Evolutionary conservation across 2,329 filamentous ascomycete species (phyloP).

Genomic region (Thielaviopsis musarum): DNA sequence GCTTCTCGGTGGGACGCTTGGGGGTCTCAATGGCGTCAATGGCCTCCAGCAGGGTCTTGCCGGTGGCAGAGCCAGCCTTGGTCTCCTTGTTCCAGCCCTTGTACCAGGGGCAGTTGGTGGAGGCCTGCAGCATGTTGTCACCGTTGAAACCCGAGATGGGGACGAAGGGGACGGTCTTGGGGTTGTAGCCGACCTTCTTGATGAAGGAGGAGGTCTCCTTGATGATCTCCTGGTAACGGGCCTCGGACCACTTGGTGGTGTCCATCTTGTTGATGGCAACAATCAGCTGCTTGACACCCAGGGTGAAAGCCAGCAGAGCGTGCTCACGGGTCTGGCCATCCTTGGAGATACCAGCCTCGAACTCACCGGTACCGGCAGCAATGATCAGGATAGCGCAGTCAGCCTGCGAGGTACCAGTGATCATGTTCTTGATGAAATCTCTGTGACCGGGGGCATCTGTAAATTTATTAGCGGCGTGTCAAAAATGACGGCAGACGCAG

Average conservation of each 20-base stretch:
- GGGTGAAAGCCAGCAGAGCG: slow-evolving; percentile 98
- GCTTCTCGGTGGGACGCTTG: slow-evolving; percentile 92
- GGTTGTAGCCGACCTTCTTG: slow-evolving; percentile 99
- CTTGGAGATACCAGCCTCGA: slow-evolving; percentile 99
- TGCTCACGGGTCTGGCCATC: slow-evolving; percentile 99
- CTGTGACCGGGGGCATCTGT: slow-evolving; percentile 93
- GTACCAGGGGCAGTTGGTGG: slow-evolving; percentile 98
- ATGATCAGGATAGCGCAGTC: slow-evolving; percentile 99
- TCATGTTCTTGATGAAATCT: slow-evolving; percentile 99
- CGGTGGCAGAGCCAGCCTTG: slow-evolving; percentile 61
- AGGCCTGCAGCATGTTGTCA: slow-evolving; percentile 94
- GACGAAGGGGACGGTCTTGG: slow-evolving; percentile 95
- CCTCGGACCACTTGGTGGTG: slow-evolving; percentile 96
- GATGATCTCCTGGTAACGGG: slow-evolving; percentile 96
- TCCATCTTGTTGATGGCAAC: slow-evolving; percentile 99
- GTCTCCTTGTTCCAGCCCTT: slow-evolving; percentile 99
- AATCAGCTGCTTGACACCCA: slow-evolving; percentile 99
- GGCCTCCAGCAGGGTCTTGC: slow-evolving; percentile 98
- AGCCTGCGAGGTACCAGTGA: slow-evolving; percentile 99
- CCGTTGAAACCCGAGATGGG: slow-evolving; percentile 99
- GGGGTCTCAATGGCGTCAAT: slow-evolving; percentile 93
- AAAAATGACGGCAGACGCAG: background rate
- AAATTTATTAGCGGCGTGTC: background rate
- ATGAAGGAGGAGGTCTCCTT: slow-evolving; percentile 99
- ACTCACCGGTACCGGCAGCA: slow-evolving; percentile 99